Evolutionary conservation across 352 stramenopile species (phyloP), one percentile per base, ranked within the genome.

Genomic region (Pythium apleroticum): DNA sequence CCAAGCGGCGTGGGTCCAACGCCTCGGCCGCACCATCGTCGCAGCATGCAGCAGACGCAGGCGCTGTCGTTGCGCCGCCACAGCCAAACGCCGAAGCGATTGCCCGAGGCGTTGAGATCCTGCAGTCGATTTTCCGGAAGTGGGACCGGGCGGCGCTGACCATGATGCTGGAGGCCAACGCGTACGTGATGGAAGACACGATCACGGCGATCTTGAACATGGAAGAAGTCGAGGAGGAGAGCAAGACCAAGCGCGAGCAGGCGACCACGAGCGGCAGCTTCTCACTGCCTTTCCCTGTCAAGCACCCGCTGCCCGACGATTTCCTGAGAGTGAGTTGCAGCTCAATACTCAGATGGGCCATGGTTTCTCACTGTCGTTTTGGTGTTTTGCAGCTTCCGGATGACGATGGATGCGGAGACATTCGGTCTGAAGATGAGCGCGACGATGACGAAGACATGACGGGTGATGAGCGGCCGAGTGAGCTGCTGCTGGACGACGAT

Each of bases 91-190:
- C 75, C 11, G 77, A 75, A 25, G 77, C 83, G 1, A 74, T 90
- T 45, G 77, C 69, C 3, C 81, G 82, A 12, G 81, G 81, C 10
- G 77, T 92, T 0, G 82, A 89, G 55, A 91, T 93, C 43, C 57
- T 95, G 45, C 73, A 81, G 54, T 89, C 82, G 12, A 93, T 95
- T 52, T 95, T 95, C 71, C 86, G 84, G 3, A 86, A 80, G 31
- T 95, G 86, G 86, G 86, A 95, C 52, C 57, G 66, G 14, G 75
- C 74, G 55, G 77, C 83, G 24, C 52, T 95, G 63, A 75, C 86
- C 20, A 77, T 90, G 27, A 74, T 95, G 58, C 75, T 95, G 20
- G 86, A 93, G 48, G 76, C 76, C 14, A 89, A 92, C 60, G 76
- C 70, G 11, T 93, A 81, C 41, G 75, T 90, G 33, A 92, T 95